Conservation (phyloP, 2,329 filamentous ascomycete species). For the Annulohypoxylon truncatum region DNA sequence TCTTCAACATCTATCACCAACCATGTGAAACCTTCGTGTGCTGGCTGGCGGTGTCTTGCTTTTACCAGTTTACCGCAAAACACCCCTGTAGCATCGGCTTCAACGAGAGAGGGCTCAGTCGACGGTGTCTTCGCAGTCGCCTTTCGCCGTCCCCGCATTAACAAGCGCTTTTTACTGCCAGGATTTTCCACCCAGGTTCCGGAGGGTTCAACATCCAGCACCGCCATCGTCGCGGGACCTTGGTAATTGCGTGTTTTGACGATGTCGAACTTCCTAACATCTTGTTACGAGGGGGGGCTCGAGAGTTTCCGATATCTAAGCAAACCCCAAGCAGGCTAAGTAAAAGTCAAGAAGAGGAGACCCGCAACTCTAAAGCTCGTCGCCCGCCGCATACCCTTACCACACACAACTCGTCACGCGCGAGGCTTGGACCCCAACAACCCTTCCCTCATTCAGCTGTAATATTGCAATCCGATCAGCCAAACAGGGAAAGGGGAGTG, state of each 20-base stretch:
- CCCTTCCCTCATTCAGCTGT: slow-evolving; percentile 1
- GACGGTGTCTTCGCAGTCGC: slow-evolving; percentile 17
- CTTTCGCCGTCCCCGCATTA: slow-evolving; percentile 29
- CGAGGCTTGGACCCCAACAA: slow-evolving; percentile 36
- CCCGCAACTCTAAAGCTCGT: background rate
- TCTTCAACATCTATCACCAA: slow-evolving; percentile 9
- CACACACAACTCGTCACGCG: slow-evolving; percentile 17
- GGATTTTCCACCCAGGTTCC: background rate
- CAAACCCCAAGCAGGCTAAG: too few species aligned
- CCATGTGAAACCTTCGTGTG: slow-evolving; percentile 23
- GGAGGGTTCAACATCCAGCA: slow-evolving; percentile 14
- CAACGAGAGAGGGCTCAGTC: slow-evolving; percentile 25
- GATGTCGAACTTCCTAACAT: background rate
- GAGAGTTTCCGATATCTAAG: background rate
- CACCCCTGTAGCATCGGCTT: slow-evolving; percentile 1
- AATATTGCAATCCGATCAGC: background rate
- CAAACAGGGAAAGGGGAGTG: background rate
- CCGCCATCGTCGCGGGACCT: slow-evolving; percentile 25
- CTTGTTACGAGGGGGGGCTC: background rate
- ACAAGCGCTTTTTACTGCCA: background rate
- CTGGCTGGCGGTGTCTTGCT: slow-evolving; percentile 10
- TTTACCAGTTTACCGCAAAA: slow-evolving; percentile 7
- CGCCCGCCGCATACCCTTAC: background rate
- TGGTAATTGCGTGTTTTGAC: slow-evolving; percentile 28
- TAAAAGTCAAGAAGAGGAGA: background rate